These are phyloP conservation scores for Haplosporangium sp. DNA, from an alignment of 371 early-diverging fungal genomes.

Conservation along the genomic window DNA sequence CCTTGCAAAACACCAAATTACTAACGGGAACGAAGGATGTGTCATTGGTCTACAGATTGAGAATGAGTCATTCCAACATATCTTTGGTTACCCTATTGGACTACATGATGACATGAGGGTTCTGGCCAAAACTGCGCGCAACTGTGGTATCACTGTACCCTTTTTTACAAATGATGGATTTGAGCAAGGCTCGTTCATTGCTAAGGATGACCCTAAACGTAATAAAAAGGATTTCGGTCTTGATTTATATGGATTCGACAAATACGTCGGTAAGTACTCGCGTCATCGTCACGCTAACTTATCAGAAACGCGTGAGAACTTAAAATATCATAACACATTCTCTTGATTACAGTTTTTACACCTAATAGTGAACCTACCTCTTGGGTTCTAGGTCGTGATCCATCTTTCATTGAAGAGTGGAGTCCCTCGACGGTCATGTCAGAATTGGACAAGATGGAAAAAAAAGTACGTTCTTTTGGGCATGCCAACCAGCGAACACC, in stretches of 20 bases:
- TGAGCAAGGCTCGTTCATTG: conserved; percentile 75
- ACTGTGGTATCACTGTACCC: conserved; percentile 83
- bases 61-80: conserved; percentile 81
- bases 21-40: conserved; percentile 74
- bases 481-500: conserved; percentile 74
- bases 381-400: conserved; percentile 65
- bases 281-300: background rate
- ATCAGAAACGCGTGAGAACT: no score
- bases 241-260: conserved; percentile 86
- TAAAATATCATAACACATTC: background rate
- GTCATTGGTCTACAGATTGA: conserved; percentile 85
- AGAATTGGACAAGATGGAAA: conserved; percentile 75
- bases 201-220: conserved; percentile 60
- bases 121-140: conserved; percentile 81
- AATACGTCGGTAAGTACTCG: conserved; percentile 73
- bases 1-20: conserved; percentile 83
- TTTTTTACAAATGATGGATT: conserved; percentile 86
- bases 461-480: conserved; percentile 78
- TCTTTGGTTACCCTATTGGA: conserved; percentile 76
- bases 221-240: conserved; percentile 70
- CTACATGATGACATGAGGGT: conserved; percentile 87
- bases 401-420: conserved; percentile 73
- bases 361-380: conserved; percentile 71
- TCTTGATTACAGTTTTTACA: conserved; percentile 64
- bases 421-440: conserved; percentile 66